Conservation (phyloP, 441 rosid genomes). For the Euphorbia celastroides region DNA sequence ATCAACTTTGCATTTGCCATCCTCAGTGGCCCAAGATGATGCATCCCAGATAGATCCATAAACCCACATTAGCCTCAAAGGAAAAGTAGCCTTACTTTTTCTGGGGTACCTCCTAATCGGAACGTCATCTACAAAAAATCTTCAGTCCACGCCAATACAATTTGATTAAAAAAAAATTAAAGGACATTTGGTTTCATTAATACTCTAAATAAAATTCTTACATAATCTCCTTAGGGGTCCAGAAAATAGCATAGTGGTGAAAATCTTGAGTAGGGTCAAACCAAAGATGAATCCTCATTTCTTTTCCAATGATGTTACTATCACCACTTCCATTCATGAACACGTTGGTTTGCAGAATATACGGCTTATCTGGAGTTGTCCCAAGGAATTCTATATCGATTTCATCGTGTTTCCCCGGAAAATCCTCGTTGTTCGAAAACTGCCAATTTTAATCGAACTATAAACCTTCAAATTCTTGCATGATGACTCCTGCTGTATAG, state of each 20-base stretch:
- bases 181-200: not conserved
- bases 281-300: constrained; percentile 89
- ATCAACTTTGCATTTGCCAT: constrained; percentile 89
- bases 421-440: constrained; percentile 83
- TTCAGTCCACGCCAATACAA: constrained; percentile 22
- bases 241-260: constrained; percentile 79
- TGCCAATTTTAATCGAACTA: constrained; percentile 17
- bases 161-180: not conserved
- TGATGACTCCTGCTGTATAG: constrained; percentile 82
- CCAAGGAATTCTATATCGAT: constrained; percentile 92
- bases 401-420: constrained; percentile 89
- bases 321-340: constrained; percentile 96
- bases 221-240: constrained; percentile 87
- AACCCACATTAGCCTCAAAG: constrained; percentile 87
- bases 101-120: constrained; percentile 89
- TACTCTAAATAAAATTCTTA: constrained; percentile 23
- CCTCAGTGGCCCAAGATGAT: constrained; percentile 93
- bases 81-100: constrained; percentile 73
- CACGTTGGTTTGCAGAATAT: constrained; percentile 90
- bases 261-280: constrained; percentile 84
- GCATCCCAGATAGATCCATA: constrained; percentile 99
- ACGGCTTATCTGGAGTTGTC: constrained; percentile 80
- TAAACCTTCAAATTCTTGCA: too few relatives aligned
- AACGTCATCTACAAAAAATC: constrained; percentile 88
- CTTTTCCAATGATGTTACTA: constrained; percentile 79